Evolutionary conservation across 1,284 basidiomycete genomes (phyloP), one percentile per base, ranked within the genome.

Genomic region (Anthracocystis panici-leucophaei): DNA sequence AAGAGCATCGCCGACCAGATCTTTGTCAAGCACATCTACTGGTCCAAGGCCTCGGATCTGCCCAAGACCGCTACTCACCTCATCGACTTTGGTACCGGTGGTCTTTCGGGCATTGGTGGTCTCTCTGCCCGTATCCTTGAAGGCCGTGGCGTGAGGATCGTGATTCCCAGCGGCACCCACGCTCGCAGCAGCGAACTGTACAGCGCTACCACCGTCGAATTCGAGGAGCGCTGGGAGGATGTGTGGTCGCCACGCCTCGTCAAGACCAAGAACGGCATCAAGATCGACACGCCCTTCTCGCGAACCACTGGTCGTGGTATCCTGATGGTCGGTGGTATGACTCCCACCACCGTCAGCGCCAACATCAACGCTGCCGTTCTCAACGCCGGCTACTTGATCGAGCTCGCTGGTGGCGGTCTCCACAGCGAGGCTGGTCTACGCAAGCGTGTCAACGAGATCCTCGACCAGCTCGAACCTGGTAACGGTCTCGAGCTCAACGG

Each of bases 251-350:
- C 96, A 2, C 88, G 88, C 58, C 88, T 99, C 40, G 92, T 98
- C 61, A 94, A 92, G 87, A 97, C 94, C 21, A 61, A 35, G 10
- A 33, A 56, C 45, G 81, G 81, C 49, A 70, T 82, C 66, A 72
- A 75, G 57, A 74, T 99, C 81, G 95, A 99, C 86, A 98, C 96
- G 0, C 92, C 94, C 7, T 96, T 97, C 89, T 97, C 95, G 59
- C 92, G 96, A 72, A 90, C 98, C 54, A 87, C 98, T 40, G 94
- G 94, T 78, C 97, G 97, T 87, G 91, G 96, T 1, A 96, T 96
- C 20, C 92, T 99, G 86, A 98, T 97, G 95, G 94, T 99, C 51
- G 94, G 94, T 52, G 97, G 96, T 76, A 99, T 99, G 97, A 81
- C 80, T 7, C 82, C 78, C 18, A 79, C 76, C 63, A 82, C 82